Evolutionary conservation across 192 early-diverging fungal genomes (phyloP), one percentile per base, ranked within the genome.

Genomic region (Dissophora ornata): DNA sequence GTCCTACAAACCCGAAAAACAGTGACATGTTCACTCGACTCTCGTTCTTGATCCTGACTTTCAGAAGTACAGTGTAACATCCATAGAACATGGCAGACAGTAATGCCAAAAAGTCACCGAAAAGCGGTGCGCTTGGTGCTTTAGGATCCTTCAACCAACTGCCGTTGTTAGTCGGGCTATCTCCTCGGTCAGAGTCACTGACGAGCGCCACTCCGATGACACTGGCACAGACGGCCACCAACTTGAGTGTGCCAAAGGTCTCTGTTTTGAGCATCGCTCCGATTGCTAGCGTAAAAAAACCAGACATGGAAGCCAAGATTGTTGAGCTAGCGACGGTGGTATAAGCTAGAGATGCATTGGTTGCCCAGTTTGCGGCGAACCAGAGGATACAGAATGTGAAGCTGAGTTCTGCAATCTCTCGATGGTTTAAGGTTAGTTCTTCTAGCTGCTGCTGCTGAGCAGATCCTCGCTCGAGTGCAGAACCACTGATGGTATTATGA

Each of bases 1-100:
- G 52, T 4, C 93, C 92, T 16, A 95, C 90, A n/a, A 86, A 87
- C 33, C 92, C 92, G 79, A 95, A 91, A 57, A 95, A 95, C 49
- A 90, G 62, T 26, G 89, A 83, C 82, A 90, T 88, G 57, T 92
- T 81, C 33, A 94, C 70, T 32, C 89, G 79, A 46, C 80, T 83
- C 71, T 92, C 91, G 62, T 91, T 82, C 50, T 86, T 85, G 55
- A 93, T 88, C 34, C 79, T 82, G 29, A 85, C 70, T 45, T 95
- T 94, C 22, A 95, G 78, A 22, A 95, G 70, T 13, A 88, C 87
- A 1, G 88, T 90, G 77, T 95, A 94, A 47, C 85, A 86, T 9
- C 90, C 92, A 75, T 95, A 95, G 26, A 95, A 86, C 18, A 92
- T 63, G 2, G 92, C 92, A 30, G 91, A 89, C 18, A 88, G 62